Conservation (phyloP, 1,284 basidiomycete genomes). For the Trametes hirsuta region DNA sequence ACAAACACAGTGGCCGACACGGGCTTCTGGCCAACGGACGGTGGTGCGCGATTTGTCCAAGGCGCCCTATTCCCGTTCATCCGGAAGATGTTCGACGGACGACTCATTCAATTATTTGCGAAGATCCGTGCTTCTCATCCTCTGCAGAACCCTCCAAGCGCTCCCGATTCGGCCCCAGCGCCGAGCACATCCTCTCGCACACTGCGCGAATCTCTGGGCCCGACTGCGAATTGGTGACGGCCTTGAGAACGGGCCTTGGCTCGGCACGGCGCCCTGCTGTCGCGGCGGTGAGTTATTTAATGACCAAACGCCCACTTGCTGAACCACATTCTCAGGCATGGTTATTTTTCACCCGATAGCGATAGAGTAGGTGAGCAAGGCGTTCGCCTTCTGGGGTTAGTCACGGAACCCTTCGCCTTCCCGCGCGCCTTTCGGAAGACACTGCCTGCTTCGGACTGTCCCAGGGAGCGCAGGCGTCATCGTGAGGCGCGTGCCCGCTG, state of each 20-base stretch:
- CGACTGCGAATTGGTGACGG: background rate
- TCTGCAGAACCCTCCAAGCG: background rate
- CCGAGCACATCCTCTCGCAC: background rate
- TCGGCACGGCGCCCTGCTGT: background rate
- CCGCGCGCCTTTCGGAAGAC: slow-evolving; percentile 1
- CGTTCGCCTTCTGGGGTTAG: background rate
- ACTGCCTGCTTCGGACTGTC: background rate
- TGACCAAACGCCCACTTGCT: background rate
- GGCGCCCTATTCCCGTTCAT: background rate
- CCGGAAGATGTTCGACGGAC: background rate
- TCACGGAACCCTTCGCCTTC: slow-evolving; percentile 4
- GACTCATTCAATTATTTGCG: background rate
- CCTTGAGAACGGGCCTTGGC: background rate
- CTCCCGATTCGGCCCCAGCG: slow-evolving; percentile 4
- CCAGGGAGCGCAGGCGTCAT: slow-evolving; percentile 1
- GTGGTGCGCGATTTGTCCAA: background rate
- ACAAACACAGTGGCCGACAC: background rate
- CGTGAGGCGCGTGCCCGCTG: background rate
- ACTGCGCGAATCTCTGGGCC: background rate
- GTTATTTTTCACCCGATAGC: slow-evolving; percentile 5
- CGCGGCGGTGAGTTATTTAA: slow-evolving; percentile 3
- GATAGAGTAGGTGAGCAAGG: slow-evolving; percentile 7
- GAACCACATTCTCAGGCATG: slow-evolving; percentile 2
- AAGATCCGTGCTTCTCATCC: slow-evolving; percentile 1
- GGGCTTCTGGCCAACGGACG: background rate